Base-by-base conservation (phyloP, 768 basidiomycete genomes). In the Leccinum longicurvipes region DNA sequence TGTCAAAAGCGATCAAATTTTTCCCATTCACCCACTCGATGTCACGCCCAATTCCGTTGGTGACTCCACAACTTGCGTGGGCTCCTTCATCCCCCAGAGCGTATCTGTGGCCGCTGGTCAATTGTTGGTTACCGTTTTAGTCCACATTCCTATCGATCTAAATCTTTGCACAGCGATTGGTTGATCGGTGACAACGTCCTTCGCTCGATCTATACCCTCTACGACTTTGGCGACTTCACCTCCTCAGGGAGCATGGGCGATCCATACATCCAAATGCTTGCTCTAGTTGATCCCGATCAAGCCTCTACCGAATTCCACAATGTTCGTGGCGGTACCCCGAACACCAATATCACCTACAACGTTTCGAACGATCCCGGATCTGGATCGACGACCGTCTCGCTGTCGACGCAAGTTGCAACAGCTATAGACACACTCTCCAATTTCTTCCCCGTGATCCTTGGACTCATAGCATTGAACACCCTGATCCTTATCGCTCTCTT, bases 221-320 rank as follows among this genome's bases (percentile, higher is more conserved):
- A 91, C 68, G 87, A 92, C 70, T 93, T 87, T 66, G 91, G 91
- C 23, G 88, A 93, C 72, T 91, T 82, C 61, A 81, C 85, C 64
- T 67, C 77, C 12, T 74, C 78, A 5, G 85, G 83, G 34, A 70
- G 78, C 15, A 85, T 85, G 83, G 89, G 88, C 39, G 71, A 85
- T 65, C 91, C 91, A 5, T 91, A 88, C 68, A 80, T 93, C 73
- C 85, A 86, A 70, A 72, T 93, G 36, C 77, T 91, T 58, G 74
- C 88, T 14, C 77, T 91, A 51, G 70, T 88, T 57, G 78, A 91
- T 65, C 84, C 91, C 19, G 74, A 84, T 62, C 66, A 82, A 51
- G 91, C 88, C 21, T 90, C 89, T 15, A 64, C 73, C 46, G 87
- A 89, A 53, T 93, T 93, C 72, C 84, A 85, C 64, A 62, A 75